Conservation (phyloP, 306 rosid species). For the Quercus aquifolioides region DNA sequence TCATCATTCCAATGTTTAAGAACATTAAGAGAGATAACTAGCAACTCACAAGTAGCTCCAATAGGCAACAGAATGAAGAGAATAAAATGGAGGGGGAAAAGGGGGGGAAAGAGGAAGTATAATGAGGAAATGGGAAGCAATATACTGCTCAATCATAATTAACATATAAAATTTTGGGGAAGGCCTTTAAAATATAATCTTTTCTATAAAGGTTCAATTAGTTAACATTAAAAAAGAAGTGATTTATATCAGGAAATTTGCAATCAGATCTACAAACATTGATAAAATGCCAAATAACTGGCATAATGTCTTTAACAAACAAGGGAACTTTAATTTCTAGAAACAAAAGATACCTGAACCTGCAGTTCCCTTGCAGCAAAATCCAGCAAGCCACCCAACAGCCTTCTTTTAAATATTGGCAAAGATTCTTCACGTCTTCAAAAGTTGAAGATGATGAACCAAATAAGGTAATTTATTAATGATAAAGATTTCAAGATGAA, state of each 20-base stretch:
- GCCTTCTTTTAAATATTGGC: slow-evolving; percentile 92
- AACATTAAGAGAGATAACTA: neutral
- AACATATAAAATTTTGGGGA: neutral
- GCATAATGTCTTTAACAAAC: neutral
- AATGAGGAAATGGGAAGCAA: neutral
- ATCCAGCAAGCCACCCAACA: slow-evolving; percentile 82
- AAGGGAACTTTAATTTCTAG: slow-evolving; percentile 12
- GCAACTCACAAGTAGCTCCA: neutral
- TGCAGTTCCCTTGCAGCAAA: slow-evolving; percentile 85
- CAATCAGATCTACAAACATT: neutral
- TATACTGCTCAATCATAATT: neutral
- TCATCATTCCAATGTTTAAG: neutral
- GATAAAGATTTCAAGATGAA: neutral
- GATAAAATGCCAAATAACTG: neutral
- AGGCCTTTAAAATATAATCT: neutral
- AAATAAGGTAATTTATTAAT: slow-evolving; percentile 19
- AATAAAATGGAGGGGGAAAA: neutral
- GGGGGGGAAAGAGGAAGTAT: too few relatives aligned
- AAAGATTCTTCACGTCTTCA: slow-evolving; percentile 90
- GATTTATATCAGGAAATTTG: neutral
- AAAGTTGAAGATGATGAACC: slow-evolving; percentile 32
- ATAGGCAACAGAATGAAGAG: neutral
- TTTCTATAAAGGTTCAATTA: neutral
- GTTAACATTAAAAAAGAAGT: neutral
- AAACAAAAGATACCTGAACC: slow-evolving; percentile 64